These are phyloP conservation scores for Clarireedia hainanense DNA, from an alignment of 2,329 filamentous ascomycete genomes.

Conservation along the genomic window DNA sequence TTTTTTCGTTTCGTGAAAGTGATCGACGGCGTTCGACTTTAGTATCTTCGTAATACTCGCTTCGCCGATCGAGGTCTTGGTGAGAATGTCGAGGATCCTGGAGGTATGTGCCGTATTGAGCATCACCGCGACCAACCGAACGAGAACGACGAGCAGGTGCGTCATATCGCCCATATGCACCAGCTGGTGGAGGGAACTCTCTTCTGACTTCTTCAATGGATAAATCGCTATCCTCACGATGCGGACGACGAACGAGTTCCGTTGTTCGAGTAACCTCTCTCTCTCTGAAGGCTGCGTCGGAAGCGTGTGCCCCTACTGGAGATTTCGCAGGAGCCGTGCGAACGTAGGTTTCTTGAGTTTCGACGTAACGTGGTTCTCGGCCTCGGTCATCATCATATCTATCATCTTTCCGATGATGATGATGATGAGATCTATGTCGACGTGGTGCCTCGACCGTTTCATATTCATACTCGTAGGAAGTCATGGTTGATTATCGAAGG, in stretches of 20 bases:
- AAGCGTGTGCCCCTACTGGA: constrained; percentile 18
- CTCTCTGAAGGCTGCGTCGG: constrained; percentile 17
- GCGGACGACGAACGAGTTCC: constrained; percentile 46
- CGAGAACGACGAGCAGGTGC: constrained; percentile 47
- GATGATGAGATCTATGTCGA: constrained; percentile 24
- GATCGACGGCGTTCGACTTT: constrained; percentile 50
- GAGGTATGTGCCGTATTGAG: constrained; percentile 53
- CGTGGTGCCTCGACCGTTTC: constrained; percentile 19
- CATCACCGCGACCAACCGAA: constrained; percentile 51
- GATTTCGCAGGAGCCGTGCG: constrained; percentile 17
- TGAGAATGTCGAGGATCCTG: constrained; percentile 36
- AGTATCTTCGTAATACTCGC: constrained; percentile 39
- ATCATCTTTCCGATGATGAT: constrained; percentile 28
- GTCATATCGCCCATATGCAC: constrained; percentile 24
- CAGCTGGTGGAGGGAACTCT: constrained; percentile 64
- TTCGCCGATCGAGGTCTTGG: constrained; percentile 37
- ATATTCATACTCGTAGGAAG: constrained; percentile 19
- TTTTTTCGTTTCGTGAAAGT: constrained; percentile 56
- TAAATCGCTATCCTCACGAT: constrained; percentile 65
- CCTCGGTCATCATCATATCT: constrained; percentile 8
- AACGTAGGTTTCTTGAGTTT: constrained; percentile 33
- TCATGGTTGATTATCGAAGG: constrained; percentile 1
- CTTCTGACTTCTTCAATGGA: constrained; percentile 76
- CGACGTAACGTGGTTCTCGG: constrained; percentile 44
- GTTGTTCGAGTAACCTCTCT: constrained; percentile 34